phyloP scores from a whole-genome alignment of 306 rosid genomes.

The Citrullus amarus region DNA sequence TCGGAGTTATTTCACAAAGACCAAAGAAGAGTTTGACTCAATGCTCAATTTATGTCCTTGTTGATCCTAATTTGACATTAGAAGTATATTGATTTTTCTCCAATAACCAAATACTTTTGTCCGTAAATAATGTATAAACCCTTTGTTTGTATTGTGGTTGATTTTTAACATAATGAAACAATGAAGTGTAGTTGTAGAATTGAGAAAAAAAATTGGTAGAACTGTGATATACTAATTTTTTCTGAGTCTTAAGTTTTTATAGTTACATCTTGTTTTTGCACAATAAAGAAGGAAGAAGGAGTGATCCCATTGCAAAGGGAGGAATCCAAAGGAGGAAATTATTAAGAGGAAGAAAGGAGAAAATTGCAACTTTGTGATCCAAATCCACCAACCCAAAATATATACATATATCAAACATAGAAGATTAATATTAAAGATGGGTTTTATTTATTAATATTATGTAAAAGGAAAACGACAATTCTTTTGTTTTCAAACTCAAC shows the following conservation, averaged over 20 bases:
- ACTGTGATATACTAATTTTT: background rate
- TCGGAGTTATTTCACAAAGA: no score
- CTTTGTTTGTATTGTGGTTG: background rate
- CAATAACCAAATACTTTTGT: no score
- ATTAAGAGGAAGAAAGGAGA: background rate
- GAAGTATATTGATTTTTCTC: no score
- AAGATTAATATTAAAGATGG: background rate
- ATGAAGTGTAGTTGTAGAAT: background rate
- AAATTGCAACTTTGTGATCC: no score
- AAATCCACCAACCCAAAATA: background rate
- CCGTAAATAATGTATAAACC: no score
- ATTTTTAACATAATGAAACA: background rate
- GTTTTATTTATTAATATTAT: background rate
- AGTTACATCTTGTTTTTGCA: background rate
- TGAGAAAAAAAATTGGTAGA: background rate
- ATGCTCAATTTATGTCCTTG: no score
- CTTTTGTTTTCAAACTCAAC: background rate
- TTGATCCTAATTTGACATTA: no score
- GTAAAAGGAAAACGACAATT: background rate
- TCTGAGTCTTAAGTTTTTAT: background rate
- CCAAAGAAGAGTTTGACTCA: no score
- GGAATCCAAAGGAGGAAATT: background rate
- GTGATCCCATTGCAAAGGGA: background rate
- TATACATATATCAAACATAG: no score
- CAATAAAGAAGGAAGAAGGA: background rate